A percentile compares a stretch with the other conserved stretches of the same genome.
Evolutionary conservation across 2,329 filamentous ascomycete species (phyloP).

Genomic region (Fusarium sp.): DNA sequence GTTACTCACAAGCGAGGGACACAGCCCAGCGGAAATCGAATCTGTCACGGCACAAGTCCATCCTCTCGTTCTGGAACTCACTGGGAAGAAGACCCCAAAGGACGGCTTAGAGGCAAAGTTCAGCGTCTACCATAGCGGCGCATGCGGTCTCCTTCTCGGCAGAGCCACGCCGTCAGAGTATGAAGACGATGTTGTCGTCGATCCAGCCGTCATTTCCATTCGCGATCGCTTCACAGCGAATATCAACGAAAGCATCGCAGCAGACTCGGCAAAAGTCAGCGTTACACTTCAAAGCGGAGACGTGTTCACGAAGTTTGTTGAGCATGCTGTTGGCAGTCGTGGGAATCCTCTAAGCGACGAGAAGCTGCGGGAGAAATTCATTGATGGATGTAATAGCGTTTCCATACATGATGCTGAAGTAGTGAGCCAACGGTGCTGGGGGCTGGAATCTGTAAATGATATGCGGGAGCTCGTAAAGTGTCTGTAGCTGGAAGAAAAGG

Average conservation of each 20-base stretch:
- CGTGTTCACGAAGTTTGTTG: rapidly evolving
- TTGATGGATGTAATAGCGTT: background rate
- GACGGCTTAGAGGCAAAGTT: background rate
- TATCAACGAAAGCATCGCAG: background rate
- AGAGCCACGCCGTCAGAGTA: background rate
- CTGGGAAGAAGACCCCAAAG: background rate
- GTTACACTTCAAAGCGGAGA: rapidly evolving
- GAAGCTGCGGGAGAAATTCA: background rate
- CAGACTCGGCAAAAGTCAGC: background rate
- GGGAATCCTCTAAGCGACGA: background rate
- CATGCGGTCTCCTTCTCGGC: background rate
- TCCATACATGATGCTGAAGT: background rate
- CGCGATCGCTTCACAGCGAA: background rate
- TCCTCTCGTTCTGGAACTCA: background rate
- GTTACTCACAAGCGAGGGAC: background rate
- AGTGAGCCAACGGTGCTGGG: background rate
- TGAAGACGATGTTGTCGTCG: background rate
- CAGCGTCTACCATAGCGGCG: slow-evolving; percentile 5
- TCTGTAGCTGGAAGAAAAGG: background rate
- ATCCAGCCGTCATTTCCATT: background rate
- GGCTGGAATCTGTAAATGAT: background rate
- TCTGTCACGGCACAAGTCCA: background rate
- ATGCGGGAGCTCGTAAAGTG: background rate
- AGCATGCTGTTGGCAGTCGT: background rate
- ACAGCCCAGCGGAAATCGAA: background rate